Percentiles rank a stretch among this genome's conserved stretches.
phyloP scores from a whole-genome alignment of 768 basidiomycete species.

The Boletus fagicola region DNA sequence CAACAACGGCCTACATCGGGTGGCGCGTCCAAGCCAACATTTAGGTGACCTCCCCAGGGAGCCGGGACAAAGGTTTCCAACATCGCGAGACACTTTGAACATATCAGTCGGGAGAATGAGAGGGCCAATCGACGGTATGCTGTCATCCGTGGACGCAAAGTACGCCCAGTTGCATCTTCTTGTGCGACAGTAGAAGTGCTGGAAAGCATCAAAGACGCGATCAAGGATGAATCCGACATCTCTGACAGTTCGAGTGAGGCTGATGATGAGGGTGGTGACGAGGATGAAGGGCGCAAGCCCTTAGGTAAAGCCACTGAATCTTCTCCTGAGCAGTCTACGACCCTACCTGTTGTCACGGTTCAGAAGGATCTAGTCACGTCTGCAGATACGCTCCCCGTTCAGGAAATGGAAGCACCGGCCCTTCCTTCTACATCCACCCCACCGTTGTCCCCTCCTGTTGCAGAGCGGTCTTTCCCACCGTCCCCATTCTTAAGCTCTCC shows the following conservation, averaged over 20 bases:
- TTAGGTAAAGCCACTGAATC: constrained; percentile 28
- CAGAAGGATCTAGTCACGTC: constrained; percentile 5
- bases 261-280: constrained; percentile 65
- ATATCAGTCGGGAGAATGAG: constrained; percentile 72
- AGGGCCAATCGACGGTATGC: constrained; percentile 75
- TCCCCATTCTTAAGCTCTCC: constrained; percentile 53
- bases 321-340: constrained; percentile 35
- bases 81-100: constrained; percentile 89
- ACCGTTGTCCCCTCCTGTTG: constrained; percentile 26
- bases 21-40: constrained; percentile 43
- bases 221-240: constrained; percentile 79
- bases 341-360: constrained; percentile 22
- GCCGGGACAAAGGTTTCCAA: constrained; percentile 75
- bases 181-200: constrained; percentile 86
- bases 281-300: constrained; percentile 43
- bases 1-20: constrained; percentile 44
- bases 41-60: constrained; percentile 50
- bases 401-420: constrained; percentile 22
- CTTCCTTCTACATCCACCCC: constrained; percentile 24
- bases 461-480: constrained; percentile 41
- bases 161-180: constrained; percentile 87
- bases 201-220: constrained; percentile 87
- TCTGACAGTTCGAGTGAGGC: constrained; percentile 67
- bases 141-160: constrained; percentile 82
- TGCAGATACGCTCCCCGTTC: constrained; percentile 23